Percentiles rank a stretch among this genome's conserved stretches.
phyloP scores from a whole-genome alignment of 345 rosid species.

The Noccaea caerulescens region DNA sequence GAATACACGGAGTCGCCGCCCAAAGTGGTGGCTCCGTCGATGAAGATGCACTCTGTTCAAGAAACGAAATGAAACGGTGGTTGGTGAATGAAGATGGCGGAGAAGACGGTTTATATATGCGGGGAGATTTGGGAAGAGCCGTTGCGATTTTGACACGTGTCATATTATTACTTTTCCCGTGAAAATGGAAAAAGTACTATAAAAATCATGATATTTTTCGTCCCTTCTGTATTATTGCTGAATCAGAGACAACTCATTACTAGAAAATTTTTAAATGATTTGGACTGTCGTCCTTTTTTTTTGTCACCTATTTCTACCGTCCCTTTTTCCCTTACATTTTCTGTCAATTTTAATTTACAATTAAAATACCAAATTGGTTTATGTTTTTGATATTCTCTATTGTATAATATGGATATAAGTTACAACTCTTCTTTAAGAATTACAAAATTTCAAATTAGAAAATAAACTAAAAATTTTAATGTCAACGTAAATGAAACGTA shows the following conservation, averaged over 20 bases:
- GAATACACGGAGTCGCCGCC: conserved; percentile 33
- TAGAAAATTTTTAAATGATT: neutral
- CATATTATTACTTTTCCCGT: neutral
- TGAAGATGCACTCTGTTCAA: neutral
- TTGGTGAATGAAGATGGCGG: conserved; percentile 1
- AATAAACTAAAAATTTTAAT: neutral
- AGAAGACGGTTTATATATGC: conserved; percentile 37
- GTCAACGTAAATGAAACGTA: neutral
- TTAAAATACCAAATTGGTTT: neutral
- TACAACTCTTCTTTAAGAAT: neutral
- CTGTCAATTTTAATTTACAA: neutral
- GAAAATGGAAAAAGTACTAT: neutral
- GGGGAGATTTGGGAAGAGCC: conserved; percentile 4
- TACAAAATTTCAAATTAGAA: neutral
- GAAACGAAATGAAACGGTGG: conserved; percentile 18
- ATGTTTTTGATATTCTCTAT: no score
- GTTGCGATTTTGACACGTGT: conserved; percentile 39
- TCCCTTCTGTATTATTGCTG: conserved; percentile 18
- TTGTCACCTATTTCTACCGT: neutral
- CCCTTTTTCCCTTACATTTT: neutral
- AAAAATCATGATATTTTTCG: conserved; percentile 40
- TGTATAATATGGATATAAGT: no score
- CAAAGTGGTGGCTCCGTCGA: conserved; percentile 32
- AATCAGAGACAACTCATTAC: conserved; percentile 32
- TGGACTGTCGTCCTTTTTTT: neutral